phyloP scores from a whole-genome alignment of 768 basidiomycete genomes.

The Pisolithus microcarpus region DNA sequence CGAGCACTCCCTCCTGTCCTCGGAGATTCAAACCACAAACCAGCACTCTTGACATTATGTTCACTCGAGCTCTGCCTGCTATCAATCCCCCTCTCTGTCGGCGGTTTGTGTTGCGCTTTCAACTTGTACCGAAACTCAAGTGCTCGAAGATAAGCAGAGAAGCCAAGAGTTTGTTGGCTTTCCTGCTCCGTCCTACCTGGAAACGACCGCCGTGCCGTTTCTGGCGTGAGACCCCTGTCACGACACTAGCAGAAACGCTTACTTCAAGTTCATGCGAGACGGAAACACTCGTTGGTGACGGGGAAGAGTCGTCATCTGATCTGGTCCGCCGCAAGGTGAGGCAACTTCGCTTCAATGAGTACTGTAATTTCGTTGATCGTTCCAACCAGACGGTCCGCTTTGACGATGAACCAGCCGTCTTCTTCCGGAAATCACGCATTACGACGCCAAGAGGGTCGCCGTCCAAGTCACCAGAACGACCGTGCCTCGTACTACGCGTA shows the following conservation, averaged over 20 bases:
- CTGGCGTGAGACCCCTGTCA: not conserved
- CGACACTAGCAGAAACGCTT: not conserved
- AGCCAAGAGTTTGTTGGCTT: constrained; percentile 11
- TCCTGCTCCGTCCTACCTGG: constrained; percentile 21
- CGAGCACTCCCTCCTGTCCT: not conserved
- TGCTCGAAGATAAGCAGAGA: constrained; percentile 11
- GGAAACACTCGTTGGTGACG: not conserved
- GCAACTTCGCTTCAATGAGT: not conserved
- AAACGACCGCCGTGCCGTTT: constrained; percentile 9
- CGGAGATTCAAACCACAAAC: not conserved
- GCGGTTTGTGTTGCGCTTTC: constrained; percentile 5
- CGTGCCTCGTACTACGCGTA: constrained; percentile 22
- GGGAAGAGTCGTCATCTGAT: constrained; percentile 3
- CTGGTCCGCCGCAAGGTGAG: constrained; percentile 14
- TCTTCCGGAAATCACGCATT: constrained; percentile 15
- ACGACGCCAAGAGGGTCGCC: constrained; percentile 9
- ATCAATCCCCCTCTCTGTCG: constrained; percentile 5
- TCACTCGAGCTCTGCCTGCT: constrained; percentile 1
- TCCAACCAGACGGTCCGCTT: constrained; percentile 20
- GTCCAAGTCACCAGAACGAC: constrained; percentile 14
- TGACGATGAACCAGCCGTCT: constrained; percentile 19
- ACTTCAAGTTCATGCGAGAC: constrained; percentile 7
- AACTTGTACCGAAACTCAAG: constrained; percentile 9
- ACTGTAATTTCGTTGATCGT: not conserved
- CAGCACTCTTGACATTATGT: constrained; percentile 8